Base-by-base conservation (phyloP, 805 yeast genomes). In the Candida methanosorbosa region DNA sequence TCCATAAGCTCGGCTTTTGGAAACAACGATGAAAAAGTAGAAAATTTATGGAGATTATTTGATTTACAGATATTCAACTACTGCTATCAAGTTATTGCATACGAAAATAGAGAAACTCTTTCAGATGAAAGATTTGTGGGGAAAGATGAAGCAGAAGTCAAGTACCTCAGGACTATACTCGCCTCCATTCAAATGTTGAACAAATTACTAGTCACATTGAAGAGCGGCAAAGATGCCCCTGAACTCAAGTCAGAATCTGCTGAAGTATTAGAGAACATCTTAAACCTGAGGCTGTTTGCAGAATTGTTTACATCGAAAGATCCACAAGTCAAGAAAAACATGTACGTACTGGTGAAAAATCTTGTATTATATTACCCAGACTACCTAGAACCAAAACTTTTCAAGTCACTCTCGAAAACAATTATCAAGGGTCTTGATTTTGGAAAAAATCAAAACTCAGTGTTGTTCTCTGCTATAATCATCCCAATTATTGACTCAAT, bases 121-220 rank as follows among this genome's bases (percentile, higher is more conserved):
- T 76, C 88, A 2, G 96, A 88, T 47, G 81, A 78, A 48, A 64
- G 95, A 36, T 76, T 73, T 44, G 70, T 77, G 15, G 68, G 75
- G 4, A 69, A 68, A 32, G 83, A 78, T 30, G 94, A 86, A 39
- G 68, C 83, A 1, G 62, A 63, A 20, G 57, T 75, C 15, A 84
- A 83, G 50, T 83, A 76, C 48, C 63, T 66, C 20, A 61, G 94
- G 38, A 66, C 79, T 3, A 48, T 75, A 13, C 64, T 66, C 25
- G 61, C 76, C 6, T 58, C 78, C 1, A 44, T 82, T 7, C 58
- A 58, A 29, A 57, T 80, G 53, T 47, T 78, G n/a, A 60, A 56
- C 7, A 45, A 43, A 20, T 18, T 41, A 4, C 18, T 54, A 9
- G 14, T 38, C 12, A 39, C 38, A 21, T 19, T 33, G 2, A 22